Conservation (phyloP, 164 flowering plant species). For the Nymphaea colorata region DNA sequence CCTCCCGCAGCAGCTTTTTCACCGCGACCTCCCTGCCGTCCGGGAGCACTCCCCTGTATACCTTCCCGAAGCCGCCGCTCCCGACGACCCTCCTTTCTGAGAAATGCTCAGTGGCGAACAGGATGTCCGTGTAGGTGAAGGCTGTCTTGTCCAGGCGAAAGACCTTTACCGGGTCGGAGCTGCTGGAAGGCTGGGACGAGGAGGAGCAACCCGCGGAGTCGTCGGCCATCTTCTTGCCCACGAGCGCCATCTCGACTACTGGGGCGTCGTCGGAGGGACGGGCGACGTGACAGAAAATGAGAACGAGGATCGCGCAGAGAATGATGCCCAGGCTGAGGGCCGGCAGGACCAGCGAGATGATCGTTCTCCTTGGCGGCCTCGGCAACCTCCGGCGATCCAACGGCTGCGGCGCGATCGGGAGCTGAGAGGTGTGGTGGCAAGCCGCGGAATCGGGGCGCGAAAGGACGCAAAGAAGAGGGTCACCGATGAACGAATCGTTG, state of each 20-base stretch:
- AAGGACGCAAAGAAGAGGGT: conserved; percentile 45
- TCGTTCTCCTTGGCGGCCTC: neutral
- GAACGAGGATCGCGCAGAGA: conserved; percentile 20
- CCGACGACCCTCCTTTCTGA: conserved; percentile 61
- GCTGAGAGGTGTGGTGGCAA: neutral
- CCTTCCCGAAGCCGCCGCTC: conserved; percentile 72
- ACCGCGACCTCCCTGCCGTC: conserved; percentile 80
- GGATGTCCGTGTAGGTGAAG: conserved; percentile 60
- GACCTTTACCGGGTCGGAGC: conserved; percentile 42
- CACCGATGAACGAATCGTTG: conserved; percentile 51
- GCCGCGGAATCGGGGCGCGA: conserved; percentile 3
- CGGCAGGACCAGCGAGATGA: neutral
- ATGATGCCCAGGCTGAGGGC: conserved; percentile 7
- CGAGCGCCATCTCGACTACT: neutral
- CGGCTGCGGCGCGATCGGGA: neutral
- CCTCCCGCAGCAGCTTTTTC: conserved; percentile 75
- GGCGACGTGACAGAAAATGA: conserved; percentile 3
- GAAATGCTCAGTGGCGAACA: conserved; percentile 57
- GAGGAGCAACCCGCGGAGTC: neutral
- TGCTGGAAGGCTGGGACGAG: conserved; percentile 33
- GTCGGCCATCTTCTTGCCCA: neutral
- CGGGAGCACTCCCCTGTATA: conserved; percentile 61
- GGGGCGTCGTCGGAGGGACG: conserved; percentile 2
- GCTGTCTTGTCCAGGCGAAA: conserved; percentile 57
- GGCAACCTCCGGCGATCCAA: neutral